A percentile compares a stretch with the other conserved stretches of the same genome.
These are phyloP conservation scores for Coniella lustricola DNA, from an alignment of 2,329 filamentous ascomycete species.

Conservation along the genomic window DNA sequence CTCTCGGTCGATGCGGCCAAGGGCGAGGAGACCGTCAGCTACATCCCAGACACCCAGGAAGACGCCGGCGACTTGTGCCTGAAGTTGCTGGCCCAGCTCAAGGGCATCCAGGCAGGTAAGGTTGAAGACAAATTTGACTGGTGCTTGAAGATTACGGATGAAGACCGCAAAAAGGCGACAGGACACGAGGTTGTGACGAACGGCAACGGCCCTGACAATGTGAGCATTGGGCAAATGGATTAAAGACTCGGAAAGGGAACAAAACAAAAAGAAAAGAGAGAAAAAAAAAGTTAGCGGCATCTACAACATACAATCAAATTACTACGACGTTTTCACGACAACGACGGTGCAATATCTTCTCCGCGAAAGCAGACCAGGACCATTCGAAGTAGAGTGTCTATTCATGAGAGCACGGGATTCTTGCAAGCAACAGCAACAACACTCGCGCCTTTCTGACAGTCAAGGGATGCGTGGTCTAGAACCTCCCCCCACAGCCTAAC, in stretches of 20 bases:
- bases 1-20: conserved; percentile 28
- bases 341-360: too few relatives aligned
- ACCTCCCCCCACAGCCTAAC: background rate
- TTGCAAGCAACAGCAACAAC: too few relatives aligned
- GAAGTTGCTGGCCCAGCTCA: conserved; percentile 67
- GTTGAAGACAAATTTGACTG: conserved; percentile 71
- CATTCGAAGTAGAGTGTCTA: too few relatives aligned
- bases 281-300: too few relatives aligned
- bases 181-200: conserved; percentile 22
- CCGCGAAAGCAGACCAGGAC: too few relatives aligned
- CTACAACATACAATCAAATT: too few relatives aligned
- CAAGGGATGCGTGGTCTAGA: background rate
- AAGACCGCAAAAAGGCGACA: conserved; percentile 36
- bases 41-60: conserved; percentile 47
- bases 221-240: conserved; percentile 30
- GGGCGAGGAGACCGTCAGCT: conserved; percentile 45
- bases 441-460: too few relatives aligned
- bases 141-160: conserved; percentile 44
- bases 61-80: conserved; percentile 68
- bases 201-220: conserved; percentile 19
- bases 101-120: conserved; percentile 80
- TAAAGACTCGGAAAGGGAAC: conserved; percentile 13
- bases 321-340: too few relatives aligned
- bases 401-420: too few relatives aligned
- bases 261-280: background rate